Conservation (phyloP, 176 grass and related monocot genomes). For the Oryza longistaminata region DNA sequence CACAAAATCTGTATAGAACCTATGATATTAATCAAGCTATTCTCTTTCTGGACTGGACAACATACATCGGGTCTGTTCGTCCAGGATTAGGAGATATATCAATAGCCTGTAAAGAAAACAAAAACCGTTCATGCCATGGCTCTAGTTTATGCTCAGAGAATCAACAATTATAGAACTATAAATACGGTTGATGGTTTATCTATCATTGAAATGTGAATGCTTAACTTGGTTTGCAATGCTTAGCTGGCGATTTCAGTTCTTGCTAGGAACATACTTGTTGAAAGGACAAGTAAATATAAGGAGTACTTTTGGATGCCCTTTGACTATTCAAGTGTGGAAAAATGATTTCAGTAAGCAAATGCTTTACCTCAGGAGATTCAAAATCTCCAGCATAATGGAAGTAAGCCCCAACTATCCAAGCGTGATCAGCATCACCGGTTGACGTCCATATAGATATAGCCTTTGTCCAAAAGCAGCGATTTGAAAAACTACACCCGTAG, state of each 20-base stretch:
- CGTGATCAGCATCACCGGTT: conserved; percentile 91
- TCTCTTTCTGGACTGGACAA: conserved; percentile 75
- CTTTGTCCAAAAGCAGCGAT: conserved; percentile 97
- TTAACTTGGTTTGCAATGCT: background rate
- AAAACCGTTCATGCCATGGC: background rate
- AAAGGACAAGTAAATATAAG: background rate
- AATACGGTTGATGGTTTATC: background rate
- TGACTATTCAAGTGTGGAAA: background rate
- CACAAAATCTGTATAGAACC: background rate
- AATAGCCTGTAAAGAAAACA: conserved; percentile 53
- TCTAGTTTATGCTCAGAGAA: background rate
- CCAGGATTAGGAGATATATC: conserved; percentile 94
- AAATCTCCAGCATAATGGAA: conserved; percentile 91
- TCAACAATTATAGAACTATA: background rate
- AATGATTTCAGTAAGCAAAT: background rate
- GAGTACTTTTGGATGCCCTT: background rate
- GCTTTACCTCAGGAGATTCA: conserved; percentile 70
- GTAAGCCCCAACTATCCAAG: conserved; percentile 91
- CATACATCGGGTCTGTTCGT: conserved; percentile 85
- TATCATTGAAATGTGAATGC: background rate
- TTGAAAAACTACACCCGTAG: conserved; percentile 70
- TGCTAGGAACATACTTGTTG: background rate
- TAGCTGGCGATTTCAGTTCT: background rate
- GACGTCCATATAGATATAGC: conserved; percentile 98
- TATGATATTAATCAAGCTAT: conserved; percentile 12